Percentiles rank a stretch among this genome's conserved stretches.
Evolutionary conservation across 2,329 filamentous ascomycete species (phyloP).

Genomic region (Hysterium pulicare): DNA sequence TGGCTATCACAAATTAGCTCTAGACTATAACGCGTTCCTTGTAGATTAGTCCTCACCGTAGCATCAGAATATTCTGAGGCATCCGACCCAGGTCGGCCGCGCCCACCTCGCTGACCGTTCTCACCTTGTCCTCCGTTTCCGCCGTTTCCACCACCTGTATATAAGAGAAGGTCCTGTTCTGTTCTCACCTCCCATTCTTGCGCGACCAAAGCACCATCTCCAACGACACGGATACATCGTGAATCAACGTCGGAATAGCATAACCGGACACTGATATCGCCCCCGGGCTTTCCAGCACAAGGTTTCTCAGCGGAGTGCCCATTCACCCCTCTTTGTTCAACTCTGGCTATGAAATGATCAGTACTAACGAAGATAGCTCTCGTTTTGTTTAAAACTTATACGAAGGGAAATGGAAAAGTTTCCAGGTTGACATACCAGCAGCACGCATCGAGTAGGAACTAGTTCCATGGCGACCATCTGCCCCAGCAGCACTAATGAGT

Average conservation of each 20-base stretch:
- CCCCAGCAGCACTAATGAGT: conserved; percentile 1
- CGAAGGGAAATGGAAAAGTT: too few relatives aligned
- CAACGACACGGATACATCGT: conserved; percentile 9
- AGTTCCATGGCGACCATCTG: conserved; percentile 1
- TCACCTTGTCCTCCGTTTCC: conserved; percentile 10
- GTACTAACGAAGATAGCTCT: too few relatives aligned
- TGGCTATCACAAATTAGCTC: background rate
- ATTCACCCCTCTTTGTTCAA: conserved; percentile 6
- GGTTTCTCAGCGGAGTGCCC: conserved; percentile 8
- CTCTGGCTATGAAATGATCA: conserved; percentile 5
- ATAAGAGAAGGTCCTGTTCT: conserved; percentile 9
- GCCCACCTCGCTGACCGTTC: conserved; percentile 14
- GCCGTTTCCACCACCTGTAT: conserved; percentile 8
- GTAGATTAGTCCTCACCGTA: conserved; percentile 1
- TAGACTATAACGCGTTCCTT: background rate
- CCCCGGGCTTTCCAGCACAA: conserved; percentile 7
- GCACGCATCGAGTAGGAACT: background rate
- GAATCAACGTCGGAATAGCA: conserved; percentile 6
- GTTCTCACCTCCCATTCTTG: conserved; percentile 8
- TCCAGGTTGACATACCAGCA: background rate
- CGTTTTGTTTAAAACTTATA: too few relatives aligned
- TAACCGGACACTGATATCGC: conserved; percentile 9
- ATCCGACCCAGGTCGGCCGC: conserved; percentile 9
- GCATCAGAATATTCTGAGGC: conserved; percentile 10
- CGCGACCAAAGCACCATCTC: conserved; percentile 9